phyloP scores from a whole-genome alignment of 2,329 filamentous ascomycete species.

The Aspergillus japonicus region DNA sequence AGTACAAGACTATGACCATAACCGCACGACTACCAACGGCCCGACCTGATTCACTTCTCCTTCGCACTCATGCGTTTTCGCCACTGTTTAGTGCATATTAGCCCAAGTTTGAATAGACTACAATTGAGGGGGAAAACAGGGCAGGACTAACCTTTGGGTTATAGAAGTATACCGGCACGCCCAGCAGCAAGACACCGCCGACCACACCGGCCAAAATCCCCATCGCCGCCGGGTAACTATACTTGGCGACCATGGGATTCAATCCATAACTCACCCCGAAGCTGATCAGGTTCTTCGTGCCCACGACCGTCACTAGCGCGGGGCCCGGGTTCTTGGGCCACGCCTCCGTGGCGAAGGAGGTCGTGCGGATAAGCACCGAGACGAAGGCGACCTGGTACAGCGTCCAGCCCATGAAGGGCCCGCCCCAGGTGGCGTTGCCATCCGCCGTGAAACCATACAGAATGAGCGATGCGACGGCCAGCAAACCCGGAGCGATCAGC shows the following conservation, averaged over 20 bases:
- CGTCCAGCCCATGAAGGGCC: constrained; percentile 31
- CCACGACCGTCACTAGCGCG: constrained; percentile 30
- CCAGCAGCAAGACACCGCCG: constrained; percentile 22
- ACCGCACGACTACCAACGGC: too few species aligned
- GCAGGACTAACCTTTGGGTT: constrained; percentile 22
- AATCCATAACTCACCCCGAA: constrained; percentile 32
- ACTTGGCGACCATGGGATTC: constrained; percentile 24
- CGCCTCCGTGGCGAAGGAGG: constrained; percentile 36
- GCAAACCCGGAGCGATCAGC: constrained; percentile 32
- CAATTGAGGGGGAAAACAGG: background rate
- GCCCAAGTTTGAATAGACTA: background rate
- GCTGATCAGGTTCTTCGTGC: constrained; percentile 29
- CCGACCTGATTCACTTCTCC: background rate
- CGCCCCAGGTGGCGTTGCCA: constrained; percentile 24
- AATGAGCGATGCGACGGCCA: constrained; percentile 30
- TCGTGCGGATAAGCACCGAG: constrained; percentile 30
- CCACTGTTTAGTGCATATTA: background rate
- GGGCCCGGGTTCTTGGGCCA: constrained; percentile 35
- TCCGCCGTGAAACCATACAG: constrained; percentile 35
- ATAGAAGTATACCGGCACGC: constrained; percentile 26
- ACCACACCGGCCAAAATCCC: constrained; percentile 24
- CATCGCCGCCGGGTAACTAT: constrained; percentile 26
- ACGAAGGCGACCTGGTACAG: constrained; percentile 26
- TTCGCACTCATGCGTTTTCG: constrained; percentile 6
- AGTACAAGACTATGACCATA: too few species aligned